Conservation (phyloP, 345 rosid genomes). For the Salix koriyanagi region DNA sequence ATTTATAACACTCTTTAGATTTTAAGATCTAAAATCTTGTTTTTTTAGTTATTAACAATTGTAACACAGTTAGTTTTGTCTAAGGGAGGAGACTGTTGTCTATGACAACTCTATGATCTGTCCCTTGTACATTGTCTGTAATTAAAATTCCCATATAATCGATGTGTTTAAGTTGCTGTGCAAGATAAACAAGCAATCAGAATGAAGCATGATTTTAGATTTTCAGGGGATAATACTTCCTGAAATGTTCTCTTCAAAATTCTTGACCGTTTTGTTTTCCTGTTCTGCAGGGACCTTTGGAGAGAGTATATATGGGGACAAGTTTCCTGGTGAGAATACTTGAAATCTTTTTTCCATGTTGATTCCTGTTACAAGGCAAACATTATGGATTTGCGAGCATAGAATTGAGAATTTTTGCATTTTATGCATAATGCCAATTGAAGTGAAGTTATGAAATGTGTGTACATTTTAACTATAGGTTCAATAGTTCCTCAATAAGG, state of each 20-base stretch:
- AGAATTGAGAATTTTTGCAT: neutral
- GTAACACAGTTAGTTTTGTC: neutral
- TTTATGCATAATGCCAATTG: neutral
- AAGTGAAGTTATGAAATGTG: neutral
- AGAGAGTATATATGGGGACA: constrained; percentile 80
- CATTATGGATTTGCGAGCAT: neutral
- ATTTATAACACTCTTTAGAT: neutral
- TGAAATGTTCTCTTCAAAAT: neutral
- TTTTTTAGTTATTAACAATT: neutral
- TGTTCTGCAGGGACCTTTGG: constrained; percentile 70
- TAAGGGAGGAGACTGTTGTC: neutral
- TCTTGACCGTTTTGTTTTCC: constrained; percentile 1
- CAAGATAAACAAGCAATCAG: neutral
- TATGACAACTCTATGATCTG: neutral
- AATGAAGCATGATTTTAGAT: neutral
- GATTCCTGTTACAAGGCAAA: neutral
- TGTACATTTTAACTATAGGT: neutral
- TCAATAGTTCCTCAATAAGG: neutral
- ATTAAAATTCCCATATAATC: neutral
- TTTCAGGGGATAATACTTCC: neutral
- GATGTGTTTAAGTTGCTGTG: neutral
- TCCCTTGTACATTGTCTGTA: neutral
- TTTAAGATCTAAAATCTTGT: neutral
- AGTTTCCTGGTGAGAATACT: constrained; percentile 73
- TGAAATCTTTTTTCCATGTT: neutral